These are phyloP conservation scores for Grigorovia humatica DNA, from an alignment of 805 yeast species.

Conservation along the genomic window DNA sequence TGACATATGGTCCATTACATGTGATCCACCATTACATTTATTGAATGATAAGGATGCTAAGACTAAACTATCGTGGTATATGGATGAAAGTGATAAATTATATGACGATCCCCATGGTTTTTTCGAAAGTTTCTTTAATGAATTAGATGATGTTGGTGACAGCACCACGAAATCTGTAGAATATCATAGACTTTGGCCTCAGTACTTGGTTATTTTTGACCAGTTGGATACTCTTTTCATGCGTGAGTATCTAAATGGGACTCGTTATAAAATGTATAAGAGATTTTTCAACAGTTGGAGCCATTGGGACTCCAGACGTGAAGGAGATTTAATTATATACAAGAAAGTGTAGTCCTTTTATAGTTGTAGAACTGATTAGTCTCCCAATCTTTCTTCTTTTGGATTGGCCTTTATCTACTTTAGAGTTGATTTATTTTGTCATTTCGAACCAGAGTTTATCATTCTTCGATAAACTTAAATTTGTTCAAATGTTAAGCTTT, in stretches of 20 bases:
- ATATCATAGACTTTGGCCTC: conserved; percentile 51
- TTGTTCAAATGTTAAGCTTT: no score
- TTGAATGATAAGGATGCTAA: conserved; percentile 23
- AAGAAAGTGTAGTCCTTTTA: not conserved
- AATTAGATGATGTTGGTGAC: conserved; percentile 12
- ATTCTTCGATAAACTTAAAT: not conserved
- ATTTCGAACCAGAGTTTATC: no score
- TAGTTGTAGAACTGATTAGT: no score
- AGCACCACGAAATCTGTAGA: conserved; percentile 14
- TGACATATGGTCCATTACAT: conserved; percentile 68
- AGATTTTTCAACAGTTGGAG: conserved; percentile 67
- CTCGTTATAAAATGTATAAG: conserved; percentile 36
- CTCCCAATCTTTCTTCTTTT: not conserved
- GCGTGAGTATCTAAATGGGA: conserved; percentile 30
- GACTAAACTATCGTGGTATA: conserved; percentile 37
- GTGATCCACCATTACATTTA: conserved; percentile 72
- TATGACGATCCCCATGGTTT: conserved; percentile 58
- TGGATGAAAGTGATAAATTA: conserved; percentile 81
- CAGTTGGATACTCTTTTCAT: conserved; percentile 40
- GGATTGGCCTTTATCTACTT: no score
- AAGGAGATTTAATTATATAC: conserved; percentile 69
- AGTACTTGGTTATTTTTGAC: conserved; percentile 63
- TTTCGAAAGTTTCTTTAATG: conserved; percentile 43
- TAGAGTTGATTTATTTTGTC: no score
- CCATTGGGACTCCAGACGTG: conserved; percentile 79